phyloP scores from a whole-genome alignment of 352 stramenopile species.

The Pythium sukuiense region DNA sequence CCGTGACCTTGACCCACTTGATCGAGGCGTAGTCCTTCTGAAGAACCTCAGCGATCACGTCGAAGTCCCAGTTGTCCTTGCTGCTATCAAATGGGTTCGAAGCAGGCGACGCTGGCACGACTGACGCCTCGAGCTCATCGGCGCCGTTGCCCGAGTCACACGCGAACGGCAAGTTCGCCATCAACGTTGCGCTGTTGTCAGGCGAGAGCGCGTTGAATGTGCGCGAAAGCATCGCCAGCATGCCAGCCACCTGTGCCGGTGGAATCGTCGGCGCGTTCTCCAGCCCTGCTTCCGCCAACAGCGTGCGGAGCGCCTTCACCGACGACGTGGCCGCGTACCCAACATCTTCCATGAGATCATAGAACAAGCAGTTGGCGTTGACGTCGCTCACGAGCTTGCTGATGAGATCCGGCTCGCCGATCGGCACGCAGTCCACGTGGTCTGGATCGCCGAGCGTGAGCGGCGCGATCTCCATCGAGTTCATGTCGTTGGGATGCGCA shows the following conservation, averaged over 20 bases:
- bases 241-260: constrained; percentile 82
- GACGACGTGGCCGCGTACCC: constrained; percentile 84
- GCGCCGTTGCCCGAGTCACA: constrained; percentile 44
- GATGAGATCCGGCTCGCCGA: constrained; percentile 61
- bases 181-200: constrained; percentile 70
- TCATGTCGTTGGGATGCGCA: constrained; percentile 86
- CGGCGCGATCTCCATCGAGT: constrained; percentile 80
- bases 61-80: constrained; percentile 77
- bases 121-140: constrained; percentile 28
- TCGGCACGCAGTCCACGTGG: constrained; percentile 76
- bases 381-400: constrained; percentile 82
- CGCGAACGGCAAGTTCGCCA: constrained; percentile 79
- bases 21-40: constrained; percentile 84
- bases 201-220: constrained; percentile 72
- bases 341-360: constrained; percentile 91
- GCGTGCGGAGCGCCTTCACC: constrained; percentile 74
- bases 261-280: constrained; percentile 81
- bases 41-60: constrained; percentile 84
- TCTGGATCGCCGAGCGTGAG: constrained; percentile 86
- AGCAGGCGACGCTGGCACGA: constrained; percentile 28
- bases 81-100: constrained; percentile 32
- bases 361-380: constrained; percentile 80
- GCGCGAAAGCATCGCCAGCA: constrained; percentile 86
- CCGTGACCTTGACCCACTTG: constrained; percentile 83
- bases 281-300: constrained; percentile 81